phyloP scores from a whole-genome alignment of 176 grass and related monocot genomes.

The Oryza meridionalis region DNA sequence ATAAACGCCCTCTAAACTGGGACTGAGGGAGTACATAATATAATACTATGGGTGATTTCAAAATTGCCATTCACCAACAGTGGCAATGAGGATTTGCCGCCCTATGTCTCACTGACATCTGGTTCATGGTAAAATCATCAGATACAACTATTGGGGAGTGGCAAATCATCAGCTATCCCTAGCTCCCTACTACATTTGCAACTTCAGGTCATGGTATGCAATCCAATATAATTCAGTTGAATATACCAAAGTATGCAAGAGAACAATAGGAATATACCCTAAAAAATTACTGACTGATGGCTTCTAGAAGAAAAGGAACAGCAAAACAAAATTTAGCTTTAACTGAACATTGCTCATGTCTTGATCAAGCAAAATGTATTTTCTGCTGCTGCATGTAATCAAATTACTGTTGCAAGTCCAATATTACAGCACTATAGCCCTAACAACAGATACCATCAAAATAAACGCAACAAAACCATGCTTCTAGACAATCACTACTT shows the following conservation, averaged over 20 bases:
- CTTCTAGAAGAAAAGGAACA: no score
- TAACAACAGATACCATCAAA: neutral
- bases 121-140: neutral
- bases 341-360: neutral
- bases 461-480: neutral
- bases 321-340: neutral
- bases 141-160: neutral
- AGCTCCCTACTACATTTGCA: neutral
- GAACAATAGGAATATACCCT: neutral
- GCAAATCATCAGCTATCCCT: neutral
- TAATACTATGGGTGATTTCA: neutral
- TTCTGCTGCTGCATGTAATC: conserved; percentile 16
- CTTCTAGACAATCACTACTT: neutral
- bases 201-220: conserved; percentile 7
- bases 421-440: neutral
- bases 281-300: neutral
- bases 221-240: neutral
- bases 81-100: neutral
- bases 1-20: no score
- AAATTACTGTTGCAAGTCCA: neutral
- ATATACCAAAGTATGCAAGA: neutral
- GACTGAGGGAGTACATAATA: neutral
- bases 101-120: neutral
- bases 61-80: neutral
- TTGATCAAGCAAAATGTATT: neutral